Conservation (phyloP, 1,139 yeast species). For the Pichia sp. region DNA sequence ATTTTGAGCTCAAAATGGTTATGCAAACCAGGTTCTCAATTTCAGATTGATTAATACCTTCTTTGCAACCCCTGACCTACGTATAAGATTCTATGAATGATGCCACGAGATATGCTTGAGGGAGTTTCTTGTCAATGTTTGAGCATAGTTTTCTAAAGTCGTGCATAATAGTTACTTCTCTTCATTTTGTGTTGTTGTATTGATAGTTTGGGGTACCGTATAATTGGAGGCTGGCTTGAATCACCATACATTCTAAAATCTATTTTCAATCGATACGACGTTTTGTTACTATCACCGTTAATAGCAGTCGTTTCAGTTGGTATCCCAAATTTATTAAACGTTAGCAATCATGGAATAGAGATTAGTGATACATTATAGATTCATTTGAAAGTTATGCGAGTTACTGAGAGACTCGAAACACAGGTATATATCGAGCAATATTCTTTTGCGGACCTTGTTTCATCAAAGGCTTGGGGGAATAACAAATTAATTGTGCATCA, state of each 20-base stretch:
- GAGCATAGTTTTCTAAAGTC: neutral
- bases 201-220: neutral
- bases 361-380: neutral
- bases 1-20: constrained; percentile 7
- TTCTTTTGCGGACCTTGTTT: neutral
- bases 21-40: neutral
- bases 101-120: neutral
- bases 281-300: constrained; percentile 18
- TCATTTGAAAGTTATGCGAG: neutral
- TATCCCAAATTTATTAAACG: neutral
- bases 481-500: constrained; percentile 28
- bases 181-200: neutral
- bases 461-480: constrained; percentile 16
- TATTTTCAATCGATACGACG: constrained; percentile 16
- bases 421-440: neutral
- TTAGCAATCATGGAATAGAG: neutral
- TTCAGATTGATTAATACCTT: neutral
- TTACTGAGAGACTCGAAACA: neutral
- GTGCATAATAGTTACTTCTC: neutral
- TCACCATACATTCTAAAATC: constrained; percentile 18
- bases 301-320: constrained; percentile 16
- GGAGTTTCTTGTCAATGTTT: neutral
- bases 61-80: constrained; percentile 5
- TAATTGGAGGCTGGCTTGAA: constrained; percentile 16
- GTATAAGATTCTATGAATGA: constrained; percentile 1